Evolutionary conservation across 2,329 filamentous ascomycete genomes (phyloP).

Genomic region (Talaromyces piceae): DNA sequence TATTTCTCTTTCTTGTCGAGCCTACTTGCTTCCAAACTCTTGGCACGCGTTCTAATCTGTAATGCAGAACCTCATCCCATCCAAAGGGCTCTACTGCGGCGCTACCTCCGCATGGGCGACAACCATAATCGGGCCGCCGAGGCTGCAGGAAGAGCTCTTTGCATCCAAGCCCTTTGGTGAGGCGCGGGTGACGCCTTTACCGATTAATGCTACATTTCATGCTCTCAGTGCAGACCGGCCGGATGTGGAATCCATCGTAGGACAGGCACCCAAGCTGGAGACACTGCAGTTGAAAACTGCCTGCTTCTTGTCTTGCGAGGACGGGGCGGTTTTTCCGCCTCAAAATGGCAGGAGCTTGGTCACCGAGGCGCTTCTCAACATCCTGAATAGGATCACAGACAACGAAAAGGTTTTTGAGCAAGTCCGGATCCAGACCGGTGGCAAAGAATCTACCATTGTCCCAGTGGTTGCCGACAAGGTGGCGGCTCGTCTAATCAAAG

Average conservation of each 20-base stretch:
- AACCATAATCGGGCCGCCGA: constrained; percentile 2
- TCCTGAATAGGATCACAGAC: constrained; percentile 2
- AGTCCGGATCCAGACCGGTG: not conserved
- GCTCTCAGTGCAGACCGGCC: constrained; percentile 1
- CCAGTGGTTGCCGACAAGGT: not conserved
- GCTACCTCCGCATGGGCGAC: constrained; percentile 4
- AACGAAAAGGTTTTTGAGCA: constrained; percentile 2
- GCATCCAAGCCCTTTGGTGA: not conserved
- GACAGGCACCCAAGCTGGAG: not conserved
- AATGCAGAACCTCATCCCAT: not conserved
- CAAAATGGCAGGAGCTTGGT: not conserved
- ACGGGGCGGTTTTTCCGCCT: not conserved
- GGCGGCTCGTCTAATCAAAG: not conserved
- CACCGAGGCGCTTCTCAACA: constrained; percentile 1
- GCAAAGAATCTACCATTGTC: not conserved
- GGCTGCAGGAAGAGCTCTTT: not conserved
- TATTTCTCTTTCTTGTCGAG: not conserved
- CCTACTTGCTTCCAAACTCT: not conserved
- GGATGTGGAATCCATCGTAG: not conserved
- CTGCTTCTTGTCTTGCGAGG: constrained; percentile 1
- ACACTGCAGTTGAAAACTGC: not conserved
- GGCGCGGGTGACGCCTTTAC: not conserved
- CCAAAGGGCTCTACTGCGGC: constrained; percentile 3
- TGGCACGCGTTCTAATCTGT: not conserved
- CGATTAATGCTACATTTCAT: constrained; percentile 2